These are phyloP conservation scores for Effrenium voratum DNA, from an alignment of 73 alveolate species.

Conservation along the genomic window DNA sequence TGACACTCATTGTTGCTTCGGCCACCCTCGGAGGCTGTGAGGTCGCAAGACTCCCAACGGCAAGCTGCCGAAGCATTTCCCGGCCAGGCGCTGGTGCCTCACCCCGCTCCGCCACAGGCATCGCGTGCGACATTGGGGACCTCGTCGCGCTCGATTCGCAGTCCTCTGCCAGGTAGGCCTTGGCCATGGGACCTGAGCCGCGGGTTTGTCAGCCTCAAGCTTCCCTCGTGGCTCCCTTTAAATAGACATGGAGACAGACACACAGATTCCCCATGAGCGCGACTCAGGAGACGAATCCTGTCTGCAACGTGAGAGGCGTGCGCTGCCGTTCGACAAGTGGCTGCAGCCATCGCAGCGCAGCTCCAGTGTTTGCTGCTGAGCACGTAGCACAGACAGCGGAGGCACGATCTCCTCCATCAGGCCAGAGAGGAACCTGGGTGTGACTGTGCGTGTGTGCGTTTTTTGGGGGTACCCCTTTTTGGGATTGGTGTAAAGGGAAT, in stretches of 20 bases:
- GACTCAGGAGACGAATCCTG: no score
- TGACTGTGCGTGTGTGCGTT: no score
- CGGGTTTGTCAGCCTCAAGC: no score
- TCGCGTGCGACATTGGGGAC: not conserved
- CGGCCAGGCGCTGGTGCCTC: not conserved
- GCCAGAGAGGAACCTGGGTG: slow-evolving; percentile 30
- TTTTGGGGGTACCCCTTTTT: no score
- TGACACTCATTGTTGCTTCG: no score
- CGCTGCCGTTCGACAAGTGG: not conserved
- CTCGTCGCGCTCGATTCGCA: not conserved
- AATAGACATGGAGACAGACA: no score
- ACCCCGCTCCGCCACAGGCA: slow-evolving; percentile 18
- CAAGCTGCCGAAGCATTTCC: not conserved
- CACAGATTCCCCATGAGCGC: no score
- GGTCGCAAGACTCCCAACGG: not conserved
- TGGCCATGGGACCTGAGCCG: slow-evolving; percentile 27
- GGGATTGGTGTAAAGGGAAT: no score
- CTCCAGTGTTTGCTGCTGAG: not conserved
- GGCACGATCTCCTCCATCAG: not conserved
- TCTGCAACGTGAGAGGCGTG: not conserved
- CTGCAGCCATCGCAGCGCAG: slow-evolving; percentile 37
- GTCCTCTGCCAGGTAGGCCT: not conserved
- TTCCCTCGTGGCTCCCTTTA: not conserved
- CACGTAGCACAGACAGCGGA: not conserved
- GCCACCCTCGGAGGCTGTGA: no score